Evolutionary conservation across 805 yeast species (phyloP).

Genomic region (Debaryomyces castellii): DNA sequence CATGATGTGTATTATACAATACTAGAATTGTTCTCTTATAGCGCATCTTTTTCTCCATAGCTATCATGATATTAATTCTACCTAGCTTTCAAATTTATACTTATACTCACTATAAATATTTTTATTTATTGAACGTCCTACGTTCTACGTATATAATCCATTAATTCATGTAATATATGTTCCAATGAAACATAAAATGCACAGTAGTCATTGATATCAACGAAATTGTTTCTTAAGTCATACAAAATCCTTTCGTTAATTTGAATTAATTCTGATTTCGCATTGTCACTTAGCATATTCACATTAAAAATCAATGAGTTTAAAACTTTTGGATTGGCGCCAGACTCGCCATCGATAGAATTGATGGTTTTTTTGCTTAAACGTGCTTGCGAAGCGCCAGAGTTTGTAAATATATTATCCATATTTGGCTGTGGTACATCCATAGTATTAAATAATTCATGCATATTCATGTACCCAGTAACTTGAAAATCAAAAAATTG

Average conservation of each 20-base stretch:
- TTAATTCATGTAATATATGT: slow-evolving; percentile 36
- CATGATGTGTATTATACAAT: no score
- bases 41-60: no score
- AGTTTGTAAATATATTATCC: background rate
- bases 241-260: slow-evolving; percentile 39
- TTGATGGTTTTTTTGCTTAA: background rate
- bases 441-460: slow-evolving; percentile 41
- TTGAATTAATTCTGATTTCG: slow-evolving; percentile 26
- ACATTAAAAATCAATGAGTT: background rate
- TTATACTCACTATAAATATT: background rate
- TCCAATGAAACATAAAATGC: slow-evolving; percentile 43
- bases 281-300: background rate
- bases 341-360: background rate
- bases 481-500: slow-evolving; percentile 43
- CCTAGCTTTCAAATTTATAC: background rate
- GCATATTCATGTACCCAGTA: slow-evolving; percentile 37
- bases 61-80: background rate
- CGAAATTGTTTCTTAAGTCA: slow-evolving; percentile 42
- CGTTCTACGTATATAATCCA: slow-evolving; percentile 31
- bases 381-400: background rate
- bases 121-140: background rate
- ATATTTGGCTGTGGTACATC: slow-evolving; percentile 41
- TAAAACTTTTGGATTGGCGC: background rate
- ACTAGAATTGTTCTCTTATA: no score
- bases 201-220: slow-evolving; percentile 45